These are phyloP conservation scores for Beauveria sp. DNA, from an alignment of 2,329 filamentous ascomycete genomes.

Conservation along the genomic window DNA sequence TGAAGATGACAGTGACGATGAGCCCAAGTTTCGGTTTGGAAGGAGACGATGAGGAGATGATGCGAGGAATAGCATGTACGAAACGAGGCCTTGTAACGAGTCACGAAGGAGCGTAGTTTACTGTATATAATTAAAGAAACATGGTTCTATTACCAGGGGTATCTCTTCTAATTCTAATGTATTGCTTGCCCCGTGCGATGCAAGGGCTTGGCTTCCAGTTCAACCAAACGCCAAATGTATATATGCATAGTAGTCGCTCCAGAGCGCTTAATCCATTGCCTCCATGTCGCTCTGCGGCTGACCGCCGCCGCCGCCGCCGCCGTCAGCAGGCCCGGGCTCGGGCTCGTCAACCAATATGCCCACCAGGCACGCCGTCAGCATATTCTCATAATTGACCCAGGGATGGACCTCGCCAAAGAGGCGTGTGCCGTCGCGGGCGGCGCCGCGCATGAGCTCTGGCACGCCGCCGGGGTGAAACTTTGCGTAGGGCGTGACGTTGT, in stretches of 20 bases:
- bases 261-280: conserved; percentile 45
- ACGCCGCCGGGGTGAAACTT: conserved; percentile 86
- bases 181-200: neutral
- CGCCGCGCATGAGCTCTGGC: conserved; percentile 59
- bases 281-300: conserved; percentile 42
- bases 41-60: conserved; percentile 33
- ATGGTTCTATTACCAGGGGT: neutral
- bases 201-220: neutral
- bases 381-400: conserved; percentile 67
- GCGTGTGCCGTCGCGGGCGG: conserved; percentile 53
- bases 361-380: conserved; percentile 56
- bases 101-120: neutral
- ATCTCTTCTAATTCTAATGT: conserved; percentile 2
- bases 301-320: conserved; percentile 21
- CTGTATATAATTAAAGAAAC: neutral
- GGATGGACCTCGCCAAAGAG: conserved; percentile 61
- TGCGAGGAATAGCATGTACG: neutral
- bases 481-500: conserved; percentile 86
- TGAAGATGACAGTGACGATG: conserved; percentile 47
- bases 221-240: neutral
- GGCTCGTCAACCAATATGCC: conserved; percentile 55
- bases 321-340: conserved; percentile 37
- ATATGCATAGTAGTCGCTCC: neutral
- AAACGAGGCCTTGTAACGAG: neutral
- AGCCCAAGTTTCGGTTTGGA: conserved; percentile 48